A percentile compares a stretch with the other conserved stretches of the same genome.
Conservation (phyloP, 495 filamentous ascomycete genomes). For the Xylaria telfairii region DNA sequence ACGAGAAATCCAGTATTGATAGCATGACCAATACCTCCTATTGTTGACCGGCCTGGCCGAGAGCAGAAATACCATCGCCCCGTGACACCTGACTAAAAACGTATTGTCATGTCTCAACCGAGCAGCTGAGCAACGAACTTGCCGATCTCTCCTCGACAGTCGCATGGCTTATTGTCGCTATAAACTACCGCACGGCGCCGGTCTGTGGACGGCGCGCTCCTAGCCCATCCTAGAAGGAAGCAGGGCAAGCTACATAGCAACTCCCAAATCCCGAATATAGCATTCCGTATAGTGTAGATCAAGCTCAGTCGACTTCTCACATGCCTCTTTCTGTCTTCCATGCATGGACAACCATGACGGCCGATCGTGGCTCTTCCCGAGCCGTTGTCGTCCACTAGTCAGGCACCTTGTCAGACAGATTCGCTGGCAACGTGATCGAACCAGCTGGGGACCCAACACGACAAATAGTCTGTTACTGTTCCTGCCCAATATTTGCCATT, state of each 20-base stretch:
- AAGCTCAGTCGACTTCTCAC: conserved; percentile 7
- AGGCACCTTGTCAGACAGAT: conserved; percentile 6
- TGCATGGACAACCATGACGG: conserved; percentile 19
- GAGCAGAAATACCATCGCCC: not conserved
- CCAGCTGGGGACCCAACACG: conserved; percentile 6
- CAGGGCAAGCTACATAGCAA: not conserved
- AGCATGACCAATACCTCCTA: not conserved
- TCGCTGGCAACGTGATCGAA: conserved; percentile 9
- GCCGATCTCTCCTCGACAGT: conserved; percentile 9
- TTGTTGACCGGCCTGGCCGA: conserved; percentile 12
- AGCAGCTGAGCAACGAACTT: not conserved
- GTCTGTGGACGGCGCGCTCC: not conserved
- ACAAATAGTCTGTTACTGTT: conserved; percentile 22
- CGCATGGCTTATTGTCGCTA: not conserved
- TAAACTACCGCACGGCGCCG: not conserved
- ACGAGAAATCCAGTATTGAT: not conserved
- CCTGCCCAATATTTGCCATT: conserved; percentile 19
- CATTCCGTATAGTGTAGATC: not conserved
- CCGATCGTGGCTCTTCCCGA: conserved; percentile 17
- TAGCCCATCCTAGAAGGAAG: not conserved
- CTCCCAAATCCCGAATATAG: not conserved
- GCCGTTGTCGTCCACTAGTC: conserved; percentile 1
- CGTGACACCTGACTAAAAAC: not conserved
- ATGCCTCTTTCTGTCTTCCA: conserved; percentile 8
- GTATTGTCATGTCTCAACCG: not conserved